These are phyloP conservation scores for Coemansia sp. DNA, from an alignment of 192 early-diverging fungal genomes.

Conservation along the genomic window DNA sequence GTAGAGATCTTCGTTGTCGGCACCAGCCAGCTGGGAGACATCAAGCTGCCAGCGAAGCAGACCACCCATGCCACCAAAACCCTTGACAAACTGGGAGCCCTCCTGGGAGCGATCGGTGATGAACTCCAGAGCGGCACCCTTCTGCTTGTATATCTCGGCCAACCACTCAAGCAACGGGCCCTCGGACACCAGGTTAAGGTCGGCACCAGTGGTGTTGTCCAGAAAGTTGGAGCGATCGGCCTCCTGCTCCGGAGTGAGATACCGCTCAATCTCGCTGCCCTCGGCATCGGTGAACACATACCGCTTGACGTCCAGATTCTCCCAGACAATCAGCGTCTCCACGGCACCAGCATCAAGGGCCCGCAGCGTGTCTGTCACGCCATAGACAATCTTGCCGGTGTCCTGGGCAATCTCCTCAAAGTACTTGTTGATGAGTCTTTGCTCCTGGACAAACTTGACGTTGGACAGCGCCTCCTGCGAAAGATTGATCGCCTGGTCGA, in stretches of 20 bases:
- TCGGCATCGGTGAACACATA: constrained; percentile 76
- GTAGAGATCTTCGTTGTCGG: constrained; percentile 68
- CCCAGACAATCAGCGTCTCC: constrained; percentile 98
- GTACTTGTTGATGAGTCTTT: constrained; percentile 93
- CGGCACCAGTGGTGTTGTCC: constrained; percentile 65
- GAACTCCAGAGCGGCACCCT: constrained; percentile 91
- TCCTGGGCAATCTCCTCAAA: constrained; percentile 98
- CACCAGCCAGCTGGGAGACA: constrained; percentile 68
- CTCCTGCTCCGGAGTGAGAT: constrained; percentile 87
- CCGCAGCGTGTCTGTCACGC: constrained; percentile 94
- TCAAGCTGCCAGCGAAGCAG: constrained; percentile 95
- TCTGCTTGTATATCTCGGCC: constrained; percentile 96
- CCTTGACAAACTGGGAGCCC: constrained; percentile 96
- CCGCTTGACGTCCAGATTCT: constrained; percentile 84
- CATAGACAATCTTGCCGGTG: constrained; percentile 95
- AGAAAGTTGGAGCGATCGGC: constrained; percentile 72
- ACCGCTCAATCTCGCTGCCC: constrained; percentile 66
- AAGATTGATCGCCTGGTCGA: constrained; percentile 96
- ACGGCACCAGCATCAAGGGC: constrained; percentile 97
- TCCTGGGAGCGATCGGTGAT: constrained; percentile 95
- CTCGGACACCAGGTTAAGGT: constrained; percentile 82
- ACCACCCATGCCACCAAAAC: constrained; percentile 98
- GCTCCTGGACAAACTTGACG: constrained; percentile 99
- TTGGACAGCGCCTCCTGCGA: constrained; percentile 88
- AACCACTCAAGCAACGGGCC: constrained; percentile 95